Base-by-base conservation (phyloP, 495 filamentous ascomycete genomes). In the Penicillium samsonianum region DNA sequence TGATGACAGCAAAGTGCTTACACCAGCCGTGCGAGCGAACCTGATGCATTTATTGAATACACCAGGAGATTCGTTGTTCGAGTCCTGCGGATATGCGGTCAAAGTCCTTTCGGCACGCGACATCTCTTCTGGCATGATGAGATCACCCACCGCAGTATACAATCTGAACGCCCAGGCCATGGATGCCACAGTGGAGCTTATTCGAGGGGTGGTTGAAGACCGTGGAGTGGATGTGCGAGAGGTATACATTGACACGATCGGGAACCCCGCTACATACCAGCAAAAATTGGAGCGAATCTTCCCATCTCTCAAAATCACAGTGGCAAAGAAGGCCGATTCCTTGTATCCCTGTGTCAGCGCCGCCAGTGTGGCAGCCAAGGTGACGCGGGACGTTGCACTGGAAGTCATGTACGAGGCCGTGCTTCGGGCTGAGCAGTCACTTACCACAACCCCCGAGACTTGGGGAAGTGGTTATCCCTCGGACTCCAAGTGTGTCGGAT, bases 151-250 rank as follows among this genome's bases (percentile, higher is more conserved):
- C 0, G 82, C 79, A 4, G 76, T 79, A 0, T 96, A 96, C 74
- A 98, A 98, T 67, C 80, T 98, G 53, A 98, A 98, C 73, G 91
- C 92, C n/a, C 94, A 98, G 72, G 94, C 94, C 1, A 88, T 96
- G 82, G 93, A 98, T 73, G 91, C 94, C 0, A 98, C 94, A 1
- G 82, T 95, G n/a, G 83, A 82, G 19, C 76, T 98, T 54, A 93
- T 98, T 50, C 72, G 84, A 17, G 85, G 84, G 4, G 88, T 96
- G 0, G 65, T 80, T 9, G 80, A 92, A 46, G 86, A 82, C 1
- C 74, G 72, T 9, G 89, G 89, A 12, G 87, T 98, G 37, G 88
- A 92, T 72, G 78, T 98, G 0, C 79, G 73, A 31, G 90, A 97
- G 61, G 90, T 98, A 12, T 98, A 92, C 70, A 92, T 98, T 59